Evolutionary conservation across 768 basidiomycete genomes (phyloP).

Genomic region (Galerina sulciceps): DNA sequence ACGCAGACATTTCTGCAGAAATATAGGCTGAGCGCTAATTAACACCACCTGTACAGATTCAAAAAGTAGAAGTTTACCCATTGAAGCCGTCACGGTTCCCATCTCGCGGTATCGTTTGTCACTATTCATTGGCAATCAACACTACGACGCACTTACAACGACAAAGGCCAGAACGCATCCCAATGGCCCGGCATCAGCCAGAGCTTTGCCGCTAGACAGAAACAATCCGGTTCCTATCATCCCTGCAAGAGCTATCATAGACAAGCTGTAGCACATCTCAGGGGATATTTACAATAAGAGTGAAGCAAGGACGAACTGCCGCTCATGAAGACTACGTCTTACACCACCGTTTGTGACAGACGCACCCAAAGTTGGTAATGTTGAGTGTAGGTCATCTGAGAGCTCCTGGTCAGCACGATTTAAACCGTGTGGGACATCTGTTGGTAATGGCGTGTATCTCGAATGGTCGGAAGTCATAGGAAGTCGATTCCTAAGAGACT

Average conservation of each 20-base stretch:
- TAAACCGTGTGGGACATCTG: not conserved
- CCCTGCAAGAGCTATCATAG: constrained; percentile 35
- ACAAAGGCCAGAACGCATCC: constrained; percentile 51
- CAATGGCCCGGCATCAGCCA: constrained; percentile 56
- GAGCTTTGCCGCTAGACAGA: constrained; percentile 52
- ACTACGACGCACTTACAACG: constrained; percentile 32
- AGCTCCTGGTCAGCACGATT: not conserved
- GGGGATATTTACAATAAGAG: not conserved
- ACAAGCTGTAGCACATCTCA: constrained; percentile 22
- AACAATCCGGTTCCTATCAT: constrained; percentile 62
- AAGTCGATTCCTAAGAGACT: not conserved
- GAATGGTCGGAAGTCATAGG: constrained; percentile 4
- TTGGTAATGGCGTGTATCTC: constrained; percentile 19
- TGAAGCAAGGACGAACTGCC: constrained; percentile 27
- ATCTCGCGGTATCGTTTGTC: constrained; percentile 23
- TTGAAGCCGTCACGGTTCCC: constrained; percentile 34
- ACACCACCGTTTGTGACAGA: constrained; percentile 22
- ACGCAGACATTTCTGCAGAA: constrained; percentile 59
- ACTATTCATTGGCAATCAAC: not conserved
- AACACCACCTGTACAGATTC: not conserved
- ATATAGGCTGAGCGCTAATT: constrained; percentile 27
- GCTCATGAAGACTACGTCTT: constrained; percentile 29
- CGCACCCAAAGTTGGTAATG: not conserved
- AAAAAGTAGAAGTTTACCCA: constrained; percentile 22
- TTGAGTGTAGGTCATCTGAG: not conserved